Conservation (phyloP, 345 rosid genomes). For the Noccaea bulbosa region DNA sequence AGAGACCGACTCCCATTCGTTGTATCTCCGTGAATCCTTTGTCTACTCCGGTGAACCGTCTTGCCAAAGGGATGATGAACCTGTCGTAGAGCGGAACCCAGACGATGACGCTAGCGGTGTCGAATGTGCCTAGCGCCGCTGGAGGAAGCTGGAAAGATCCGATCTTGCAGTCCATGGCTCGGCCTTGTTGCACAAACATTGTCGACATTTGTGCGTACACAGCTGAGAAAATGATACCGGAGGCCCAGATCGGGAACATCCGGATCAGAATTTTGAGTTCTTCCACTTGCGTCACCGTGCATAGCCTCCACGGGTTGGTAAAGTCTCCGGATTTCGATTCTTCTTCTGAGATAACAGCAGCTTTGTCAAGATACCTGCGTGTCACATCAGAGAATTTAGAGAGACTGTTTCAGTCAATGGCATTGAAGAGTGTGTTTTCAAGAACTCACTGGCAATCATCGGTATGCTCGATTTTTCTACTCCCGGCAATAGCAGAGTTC, state of each 20-base stretch:
- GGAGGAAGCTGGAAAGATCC: conserved; percentile 93
- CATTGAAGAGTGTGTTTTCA: neutral
- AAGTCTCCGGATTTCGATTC: conserved; percentile 62
- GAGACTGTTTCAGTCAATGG: too few species aligned
- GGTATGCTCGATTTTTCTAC: conserved; percentile 77
- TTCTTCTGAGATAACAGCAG: conserved; percentile 71
- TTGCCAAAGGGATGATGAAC: conserved; percentile 75
- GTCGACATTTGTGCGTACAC: conserved; percentile 91
- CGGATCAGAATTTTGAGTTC: conserved; percentile 89
- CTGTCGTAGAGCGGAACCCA: conserved; percentile 89
- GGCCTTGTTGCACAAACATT: conserved; percentile 94
- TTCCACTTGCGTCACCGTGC: conserved; percentile 94
- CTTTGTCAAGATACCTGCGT: conserved; percentile 91
- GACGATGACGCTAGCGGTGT: conserved; percentile 74
- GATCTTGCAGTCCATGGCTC: conserved; percentile 74
- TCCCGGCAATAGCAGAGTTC: conserved; percentile 70
- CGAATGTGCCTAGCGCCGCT: conserved; percentile 81
- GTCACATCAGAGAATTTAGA: neutral
- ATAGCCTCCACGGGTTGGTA: conserved; percentile 75
- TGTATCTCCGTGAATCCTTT: conserved; percentile 92
- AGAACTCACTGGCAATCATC: conserved; percentile 59
- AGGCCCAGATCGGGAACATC: conserved; percentile 96
- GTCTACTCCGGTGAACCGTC: conserved; percentile 77
- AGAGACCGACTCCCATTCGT: conserved; percentile 90
- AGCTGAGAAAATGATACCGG: conserved; percentile 82